Conservation (phyloP, 805 yeast genomes). For the Nakazawaea holstii region DNA sequence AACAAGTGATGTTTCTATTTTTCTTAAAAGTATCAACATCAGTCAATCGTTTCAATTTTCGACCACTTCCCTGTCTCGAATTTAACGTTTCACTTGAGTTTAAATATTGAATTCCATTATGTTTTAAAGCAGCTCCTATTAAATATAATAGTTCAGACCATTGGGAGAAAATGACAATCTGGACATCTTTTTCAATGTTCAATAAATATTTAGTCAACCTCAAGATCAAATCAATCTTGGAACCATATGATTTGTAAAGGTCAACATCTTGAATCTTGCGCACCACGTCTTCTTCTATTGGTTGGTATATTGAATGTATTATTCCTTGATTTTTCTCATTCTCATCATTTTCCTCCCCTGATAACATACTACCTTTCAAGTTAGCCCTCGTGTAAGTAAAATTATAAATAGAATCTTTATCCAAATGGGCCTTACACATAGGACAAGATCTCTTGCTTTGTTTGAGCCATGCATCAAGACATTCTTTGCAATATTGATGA, state of each 20-base stretch:
- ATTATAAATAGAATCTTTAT: conserved; percentile 51
- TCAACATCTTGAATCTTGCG: conserved; percentile 38
- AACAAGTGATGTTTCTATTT: conserved; percentile 66
- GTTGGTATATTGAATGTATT: conserved; percentile 39
- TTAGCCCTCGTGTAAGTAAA: conserved; percentile 58
- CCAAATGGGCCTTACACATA: conserved; percentile 60
- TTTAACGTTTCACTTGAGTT: conserved; percentile 38
- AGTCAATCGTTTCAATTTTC: conserved; percentile 20
- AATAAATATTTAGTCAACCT: conserved; percentile 65
- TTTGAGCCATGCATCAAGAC: conserved; percentile 70
- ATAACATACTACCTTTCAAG: conserved; percentile 40
- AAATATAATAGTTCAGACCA: conserved; percentile 73
- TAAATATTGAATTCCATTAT: conserved; percentile 50
- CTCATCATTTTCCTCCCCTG: conserved; percentile 15
- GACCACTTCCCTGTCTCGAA: conserved; percentile 27
- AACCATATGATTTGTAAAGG: conserved; percentile 57
- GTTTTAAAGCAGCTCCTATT: conserved; percentile 58
- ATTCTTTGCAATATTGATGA: conserved; percentile 81
- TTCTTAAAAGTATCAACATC: conserved; percentile 58
- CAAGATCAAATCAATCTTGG: conserved; percentile 81
- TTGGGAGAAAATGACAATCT: conserved; percentile 85
- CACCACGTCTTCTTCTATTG: conserved; percentile 35
- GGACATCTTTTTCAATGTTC: conserved; percentile 53
- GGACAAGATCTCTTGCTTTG: conserved; percentile 61
- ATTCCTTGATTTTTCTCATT: conserved; percentile 18